Evolutionary conservation across 1,139 yeast genomes (phyloP).

Genomic region (Blastobotrys buckinghamii): DNA sequence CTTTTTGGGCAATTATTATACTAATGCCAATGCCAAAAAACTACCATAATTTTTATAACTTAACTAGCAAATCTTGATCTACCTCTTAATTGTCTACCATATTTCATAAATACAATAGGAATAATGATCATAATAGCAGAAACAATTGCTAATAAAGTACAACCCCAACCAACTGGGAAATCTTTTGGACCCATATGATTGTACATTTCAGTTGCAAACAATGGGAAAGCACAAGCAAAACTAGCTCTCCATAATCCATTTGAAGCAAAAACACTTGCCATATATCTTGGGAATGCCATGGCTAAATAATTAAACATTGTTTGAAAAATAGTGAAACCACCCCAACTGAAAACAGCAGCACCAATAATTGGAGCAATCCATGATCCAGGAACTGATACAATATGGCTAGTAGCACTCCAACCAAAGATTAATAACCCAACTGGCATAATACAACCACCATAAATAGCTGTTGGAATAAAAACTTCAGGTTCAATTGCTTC

Average conservation of each 20-base stretch:
- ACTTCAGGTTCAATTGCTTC: slow-evolving; percentile 37
- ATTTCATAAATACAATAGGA: slow-evolving; percentile 24
- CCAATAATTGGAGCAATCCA: slow-evolving; percentile 81
- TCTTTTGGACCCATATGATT: slow-evolving; percentile 38
- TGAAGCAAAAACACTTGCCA: slow-evolving; percentile 57
- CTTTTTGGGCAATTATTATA: too few species aligned
- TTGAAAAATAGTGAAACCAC: slow-evolving; percentile 68
- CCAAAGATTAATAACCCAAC: slow-evolving; percentile 44
- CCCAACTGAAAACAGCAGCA: slow-evolving; percentile 70
- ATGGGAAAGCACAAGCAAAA: slow-evolving; percentile 58
- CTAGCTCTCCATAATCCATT: slow-evolving; percentile 48
- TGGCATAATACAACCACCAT: slow-evolving; percentile 50
- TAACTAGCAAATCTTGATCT: slow-evolving; percentile 24
- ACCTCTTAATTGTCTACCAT: slow-evolving; percentile 49
- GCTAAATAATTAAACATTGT: slow-evolving; percentile 66
- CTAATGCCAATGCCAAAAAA: too few species aligned
- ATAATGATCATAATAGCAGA: slow-evolving; percentile 41
- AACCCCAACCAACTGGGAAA: slow-evolving; percentile 57
- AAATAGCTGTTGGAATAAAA: slow-evolving; percentile 33
- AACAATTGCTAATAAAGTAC: slow-evolving; percentile 43
- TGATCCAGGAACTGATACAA: slow-evolving; percentile 51
- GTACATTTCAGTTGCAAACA: slow-evolving; percentile 51
- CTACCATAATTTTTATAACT: too few species aligned
- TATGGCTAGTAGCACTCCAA: slow-evolving; percentile 47
- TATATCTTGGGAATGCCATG: slow-evolving; percentile 64